These are phyloP conservation scores for Eucalyptus viminalis DNA, from an alignment of 345 rosid genomes.

Conservation along the genomic window DNA sequence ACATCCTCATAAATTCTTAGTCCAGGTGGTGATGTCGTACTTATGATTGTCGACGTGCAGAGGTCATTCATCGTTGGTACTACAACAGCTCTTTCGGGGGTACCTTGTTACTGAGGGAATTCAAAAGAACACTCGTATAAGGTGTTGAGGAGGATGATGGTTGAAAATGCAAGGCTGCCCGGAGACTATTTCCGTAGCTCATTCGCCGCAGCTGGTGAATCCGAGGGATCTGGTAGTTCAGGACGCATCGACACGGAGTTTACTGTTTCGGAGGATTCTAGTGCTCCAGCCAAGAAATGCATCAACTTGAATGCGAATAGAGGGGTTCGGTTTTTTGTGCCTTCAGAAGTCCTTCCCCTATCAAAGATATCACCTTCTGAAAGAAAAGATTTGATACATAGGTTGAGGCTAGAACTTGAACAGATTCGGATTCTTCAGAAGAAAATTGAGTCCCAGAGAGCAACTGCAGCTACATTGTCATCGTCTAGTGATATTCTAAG, in stretches of 20 bases:
- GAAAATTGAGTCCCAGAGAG: conserved; percentile 44
- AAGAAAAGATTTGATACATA: conserved; percentile 50
- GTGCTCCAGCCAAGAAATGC: conserved; percentile 42
- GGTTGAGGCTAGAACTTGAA: conserved; percentile 59
- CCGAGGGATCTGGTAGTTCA: conserved; percentile 76
- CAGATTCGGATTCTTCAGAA: conserved; percentile 49
- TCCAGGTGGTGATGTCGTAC: neutral
- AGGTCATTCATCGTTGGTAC: neutral
- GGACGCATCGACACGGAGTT: conserved; percentile 60
- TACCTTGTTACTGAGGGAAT: neutral
- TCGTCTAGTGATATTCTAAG: conserved; percentile 61
- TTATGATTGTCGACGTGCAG: neutral
- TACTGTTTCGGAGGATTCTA: conserved; percentile 60
- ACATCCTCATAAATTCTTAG: neutral
- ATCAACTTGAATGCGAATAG: conserved; percentile 37
- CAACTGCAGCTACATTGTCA: conserved; percentile 29
- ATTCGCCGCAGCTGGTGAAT: conserved; percentile 54
- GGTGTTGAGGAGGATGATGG: conserved; percentile 32
- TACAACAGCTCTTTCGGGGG: neutral
- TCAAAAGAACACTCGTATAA: neutral
- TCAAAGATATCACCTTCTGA: conserved; percentile 46
- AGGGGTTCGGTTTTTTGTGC: conserved; percentile 42
- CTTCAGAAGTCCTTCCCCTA: conserved; percentile 47
- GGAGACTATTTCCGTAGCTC: conserved; percentile 38
- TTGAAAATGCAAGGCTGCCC: conserved; percentile 32